These are phyloP conservation scores for Hevea brasiliensis DNA, from an alignment of 345 rosid species.

Conservation along the genomic window DNA sequence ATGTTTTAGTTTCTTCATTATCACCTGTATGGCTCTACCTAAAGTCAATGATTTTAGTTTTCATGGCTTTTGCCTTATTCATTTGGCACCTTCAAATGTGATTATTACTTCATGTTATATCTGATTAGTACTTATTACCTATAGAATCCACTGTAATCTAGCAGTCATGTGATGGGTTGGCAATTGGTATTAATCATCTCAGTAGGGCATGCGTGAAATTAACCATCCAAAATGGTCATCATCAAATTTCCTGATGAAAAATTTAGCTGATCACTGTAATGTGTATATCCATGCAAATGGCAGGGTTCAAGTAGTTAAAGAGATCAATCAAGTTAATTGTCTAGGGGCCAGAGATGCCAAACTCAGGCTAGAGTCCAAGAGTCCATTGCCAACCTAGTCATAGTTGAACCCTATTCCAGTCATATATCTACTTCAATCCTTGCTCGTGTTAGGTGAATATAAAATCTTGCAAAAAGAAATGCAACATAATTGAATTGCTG, in stretches of 20 bases:
- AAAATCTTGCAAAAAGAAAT: neutral
- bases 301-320: neutral
- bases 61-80: conserved; percentile 4
- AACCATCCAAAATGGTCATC: too few species aligned
- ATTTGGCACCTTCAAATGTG: neutral
- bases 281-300: neutral
- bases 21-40: neutral
- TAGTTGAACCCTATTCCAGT: neutral
- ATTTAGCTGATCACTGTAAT: neutral
- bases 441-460: neutral
- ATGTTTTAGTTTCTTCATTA: neutral
- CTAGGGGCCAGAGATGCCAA: neutral
- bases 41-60: neutral
- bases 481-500: neutral
- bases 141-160: neutral
- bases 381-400: neutral
- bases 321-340: neutral
- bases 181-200: too few species aligned
- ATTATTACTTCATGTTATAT: neutral
- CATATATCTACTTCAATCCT: too few species aligned
- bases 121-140: conserved; percentile 1
- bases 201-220: too few species aligned
- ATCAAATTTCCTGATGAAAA: too few species aligned
- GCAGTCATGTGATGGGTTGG: neutral
- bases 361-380: neutral